Base-by-base conservation (phyloP, 1,139 yeast species). In the Yamadazyma diospyri region DNA sequence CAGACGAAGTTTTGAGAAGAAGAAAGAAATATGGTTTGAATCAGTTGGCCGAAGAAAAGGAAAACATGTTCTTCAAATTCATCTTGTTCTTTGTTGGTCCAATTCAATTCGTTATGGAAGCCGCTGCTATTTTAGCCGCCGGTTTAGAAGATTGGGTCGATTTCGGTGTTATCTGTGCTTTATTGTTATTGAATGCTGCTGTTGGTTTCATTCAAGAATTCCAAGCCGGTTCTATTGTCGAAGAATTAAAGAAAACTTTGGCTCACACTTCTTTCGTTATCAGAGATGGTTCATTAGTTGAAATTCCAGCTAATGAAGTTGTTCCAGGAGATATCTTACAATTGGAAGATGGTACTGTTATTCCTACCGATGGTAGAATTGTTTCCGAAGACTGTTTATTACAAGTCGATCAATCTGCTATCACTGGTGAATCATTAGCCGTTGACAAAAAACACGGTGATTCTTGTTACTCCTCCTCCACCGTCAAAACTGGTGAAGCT, bases 141-240 rank as follows among this genome's bases (percentile, higher is more conserved):
- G 97, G 97, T 83, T 78, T 89, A 57, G 94, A 87, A 71, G 97
- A 88, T 72, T 89, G 97, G 97, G 96, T 89, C 59, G 97, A 88
- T 78, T 88, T 88, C 74, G 97, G 97, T 78, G 97, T 89, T 64
- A 88, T 89, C 59, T 80, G 87, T 67, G 97, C 84, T 65, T 72
- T 89, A 55, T 75, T 89, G 53, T 57, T 82, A 64, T 79, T 89
- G 64, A 89, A 89, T 70, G 97, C 97, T 48, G 70, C 72, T 53
- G 97, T 89, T 62, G 97, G 97, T 77, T 89, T 88, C 80, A 74
- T 87, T 52, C 97, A 89, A 73, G 97, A 89, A 71, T 89, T 74
- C 82, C 94, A 87, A 75, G 96, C 96, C 50, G 95, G 95, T 71
- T 87, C 94, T 48, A 88, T 86, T 72, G 95, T 87, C 51, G 95